Evolutionary conservation across 768 basidiomycete genomes (phyloP), one percentile per base, ranked within the genome.

Genomic region (Mycena galopus): DNA sequence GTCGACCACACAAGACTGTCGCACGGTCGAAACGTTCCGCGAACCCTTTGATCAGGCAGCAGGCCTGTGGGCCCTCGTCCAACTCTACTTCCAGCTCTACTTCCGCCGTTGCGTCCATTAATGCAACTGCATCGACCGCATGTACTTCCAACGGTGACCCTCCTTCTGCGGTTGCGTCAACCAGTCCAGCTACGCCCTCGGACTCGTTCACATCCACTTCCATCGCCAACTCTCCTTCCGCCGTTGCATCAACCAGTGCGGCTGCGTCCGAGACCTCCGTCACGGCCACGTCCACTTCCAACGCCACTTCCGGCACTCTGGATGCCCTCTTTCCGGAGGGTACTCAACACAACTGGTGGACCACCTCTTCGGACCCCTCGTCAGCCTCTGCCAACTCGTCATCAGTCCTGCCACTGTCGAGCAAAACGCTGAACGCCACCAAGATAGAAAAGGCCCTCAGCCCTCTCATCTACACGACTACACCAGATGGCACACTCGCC

Each of bases 401-500:
- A 19, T 78, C 81, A 23, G 75, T 84, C 8, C 78, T 87, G 25
- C 71, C 84, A 5, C 82, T 90, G 50, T 80, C 82, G n/a, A 87
- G 88, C 75, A 70, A 66, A 39, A 87, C 88, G 4, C 82, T 90
- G 76, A 77, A 83, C 19, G 84, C 85, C n/a, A 80, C 77, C n/a
- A 81, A 84, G 32, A 76, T 83, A 21, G 77, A 88, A 32, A 75
- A 62, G 0, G 75, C 76, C 19, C 81, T 89, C 7, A 61, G n/a
- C n/a, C n/a, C 83, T 12, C 87, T 87, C 73, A 79, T 78, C 62
- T 87, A 86, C 77, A 81, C 82, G 68, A 69, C 78, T 44, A 85
- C 85, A 14, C 87, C 89, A 32, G 88, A 89, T 71, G 90, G 89
- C 75, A 86, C 85, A 79, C 67, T 77, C 63, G 82, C 86, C 16